Conservation (phyloP, 495 filamentous ascomycete species). For the Aspergillus asperescens region DNA sequence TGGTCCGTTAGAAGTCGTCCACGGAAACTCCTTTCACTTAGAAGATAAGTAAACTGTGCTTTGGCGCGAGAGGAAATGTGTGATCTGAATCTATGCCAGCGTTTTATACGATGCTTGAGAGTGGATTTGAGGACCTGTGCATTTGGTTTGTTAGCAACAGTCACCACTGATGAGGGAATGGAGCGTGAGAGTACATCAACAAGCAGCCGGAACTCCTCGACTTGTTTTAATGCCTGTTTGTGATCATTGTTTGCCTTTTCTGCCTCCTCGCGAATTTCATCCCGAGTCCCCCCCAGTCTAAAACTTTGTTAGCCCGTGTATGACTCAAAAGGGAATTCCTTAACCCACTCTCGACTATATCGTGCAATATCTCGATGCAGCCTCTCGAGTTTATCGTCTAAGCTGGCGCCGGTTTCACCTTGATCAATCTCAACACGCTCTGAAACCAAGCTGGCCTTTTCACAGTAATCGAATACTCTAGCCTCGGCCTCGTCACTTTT, state of each 20-base stretch:
- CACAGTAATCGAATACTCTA: constrained; percentile 49
- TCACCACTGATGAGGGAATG: background rate
- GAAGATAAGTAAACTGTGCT: constrained; percentile 77
- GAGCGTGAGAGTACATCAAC: constrained; percentile 38
- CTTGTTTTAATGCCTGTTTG: constrained; percentile 39
- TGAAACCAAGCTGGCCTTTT: constrained; percentile 53
- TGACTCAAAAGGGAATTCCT: constrained; percentile 9
- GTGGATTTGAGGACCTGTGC: constrained; percentile 56
- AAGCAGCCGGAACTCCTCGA: constrained; percentile 47
- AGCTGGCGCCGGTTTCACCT: constrained; percentile 57
- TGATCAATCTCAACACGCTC: constrained; percentile 59
- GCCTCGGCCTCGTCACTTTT: constrained; percentile 43
- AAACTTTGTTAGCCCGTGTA: background rate
- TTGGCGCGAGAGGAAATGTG: constrained; percentile 80
- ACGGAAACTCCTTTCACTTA: constrained; percentile 83
- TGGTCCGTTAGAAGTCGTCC: constrained; percentile 78
- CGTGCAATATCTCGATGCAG: constrained; percentile 52
- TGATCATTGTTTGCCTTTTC: constrained; percentile 38
- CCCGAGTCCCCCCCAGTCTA: constrained; percentile 62
- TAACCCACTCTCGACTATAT: constrained; percentile 45
- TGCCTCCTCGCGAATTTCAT: constrained; percentile 55
- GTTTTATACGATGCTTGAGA: constrained; percentile 61
- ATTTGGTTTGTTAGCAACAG: constrained; percentile 4
- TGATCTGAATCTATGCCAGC: constrained; percentile 75
- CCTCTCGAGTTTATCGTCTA: constrained; percentile 60